Conservation (phyloP, 805 yeast genomes). For the Tetrapisispora iriomotensis region DNA sequence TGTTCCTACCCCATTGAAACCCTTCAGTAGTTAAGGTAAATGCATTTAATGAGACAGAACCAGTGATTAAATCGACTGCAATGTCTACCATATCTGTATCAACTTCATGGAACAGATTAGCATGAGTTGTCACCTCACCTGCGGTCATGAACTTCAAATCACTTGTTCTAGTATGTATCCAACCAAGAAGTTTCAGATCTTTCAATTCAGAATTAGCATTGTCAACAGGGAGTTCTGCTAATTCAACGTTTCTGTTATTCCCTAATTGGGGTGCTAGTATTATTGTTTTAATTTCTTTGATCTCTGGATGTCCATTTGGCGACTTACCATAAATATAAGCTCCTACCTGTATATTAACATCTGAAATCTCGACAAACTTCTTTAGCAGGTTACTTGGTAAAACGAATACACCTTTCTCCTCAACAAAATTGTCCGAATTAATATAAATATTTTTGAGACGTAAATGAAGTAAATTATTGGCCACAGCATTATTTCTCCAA, state of each 20-base stretch:
- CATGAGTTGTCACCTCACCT: slow-evolving; percentile 55
- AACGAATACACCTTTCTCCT: slow-evolving; percentile 54
- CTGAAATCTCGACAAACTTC: slow-evolving; percentile 72
- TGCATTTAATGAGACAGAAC: slow-evolving; percentile 70
- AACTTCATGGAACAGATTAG: slow-evolving; percentile 30
- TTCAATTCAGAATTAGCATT: slow-evolving; percentile 31
- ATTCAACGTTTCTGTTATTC: slow-evolving; percentile 50
- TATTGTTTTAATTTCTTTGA: slow-evolving; percentile 68
- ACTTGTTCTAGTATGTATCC: slow-evolving; percentile 83
- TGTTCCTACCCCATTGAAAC: slow-evolving; percentile 62
- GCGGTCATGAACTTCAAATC: slow-evolving; percentile 59
- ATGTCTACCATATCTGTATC: slow-evolving; percentile 42
- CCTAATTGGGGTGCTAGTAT: slow-evolving; percentile 88
- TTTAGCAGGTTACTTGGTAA: slow-evolving; percentile 74
- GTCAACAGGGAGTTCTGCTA: slow-evolving; percentile 33
- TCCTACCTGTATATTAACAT: slow-evolving; percentile 71
- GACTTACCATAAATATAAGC: slow-evolving; percentile 75
- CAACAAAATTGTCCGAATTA: slow-evolving; percentile 54
- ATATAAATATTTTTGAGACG: slow-evolving; percentile 70
- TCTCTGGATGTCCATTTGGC: slow-evolving; percentile 57
- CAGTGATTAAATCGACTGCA: slow-evolving; percentile 67
- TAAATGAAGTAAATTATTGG: slow-evolving; percentile 60
- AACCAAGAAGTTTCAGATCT: slow-evolving; percentile 75
- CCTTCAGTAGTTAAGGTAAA: slow-evolving; percentile 56
- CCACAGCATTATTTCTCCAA: slow-evolving; percentile 84